Percentiles rank a stretch among this genome's conserved stretches.
Evolutionary conservation across 2,329 filamentous ascomycete genomes (phyloP).

Genomic region (Talaromyces sp.): DNA sequence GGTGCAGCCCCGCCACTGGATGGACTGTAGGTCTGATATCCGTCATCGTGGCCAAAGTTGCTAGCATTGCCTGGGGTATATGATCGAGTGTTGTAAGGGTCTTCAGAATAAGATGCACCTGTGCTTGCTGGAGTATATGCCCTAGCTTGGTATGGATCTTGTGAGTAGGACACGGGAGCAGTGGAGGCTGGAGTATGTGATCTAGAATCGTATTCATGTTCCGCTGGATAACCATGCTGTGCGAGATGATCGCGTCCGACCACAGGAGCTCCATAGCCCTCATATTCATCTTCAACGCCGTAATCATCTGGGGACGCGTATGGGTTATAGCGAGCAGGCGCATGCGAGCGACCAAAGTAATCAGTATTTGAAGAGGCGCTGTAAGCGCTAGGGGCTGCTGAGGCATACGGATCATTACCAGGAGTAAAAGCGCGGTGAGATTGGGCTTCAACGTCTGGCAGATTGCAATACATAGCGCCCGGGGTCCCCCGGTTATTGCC

Average conservation of each 20-base stretch:
- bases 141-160: conserved; percentile 5
- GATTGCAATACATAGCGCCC: conserved; percentile 21
- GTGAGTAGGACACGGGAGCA: neutral
- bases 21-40: conserved; percentile 1
- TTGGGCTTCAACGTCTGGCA: conserved; percentile 18
- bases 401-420: conserved; percentile 23
- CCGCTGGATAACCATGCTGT: conserved; percentile 14
- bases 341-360: neutral
- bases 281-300: conserved; percentile 9
- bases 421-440: conserved; percentile 26
- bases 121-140: conserved; percentile 4
- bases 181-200: neutral
- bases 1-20: neutral
- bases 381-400: conserved; percentile 4
- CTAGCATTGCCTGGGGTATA: neutral
- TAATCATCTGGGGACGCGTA: conserved; percentile 7
- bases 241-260: conserved; percentile 7
- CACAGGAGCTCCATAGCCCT: conserved; percentile 10
- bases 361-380: conserved; percentile 15
- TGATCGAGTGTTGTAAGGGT: neutral
- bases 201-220: conserved; percentile 2
- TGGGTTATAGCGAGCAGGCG: conserved; percentile 13
- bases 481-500: conserved; percentile 20
- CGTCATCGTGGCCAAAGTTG: neutral
- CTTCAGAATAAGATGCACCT: neutral